phyloP scores from a whole-genome alignment of 768 basidiomycete genomes.

The Amanita pseudoporphyria region DNA sequence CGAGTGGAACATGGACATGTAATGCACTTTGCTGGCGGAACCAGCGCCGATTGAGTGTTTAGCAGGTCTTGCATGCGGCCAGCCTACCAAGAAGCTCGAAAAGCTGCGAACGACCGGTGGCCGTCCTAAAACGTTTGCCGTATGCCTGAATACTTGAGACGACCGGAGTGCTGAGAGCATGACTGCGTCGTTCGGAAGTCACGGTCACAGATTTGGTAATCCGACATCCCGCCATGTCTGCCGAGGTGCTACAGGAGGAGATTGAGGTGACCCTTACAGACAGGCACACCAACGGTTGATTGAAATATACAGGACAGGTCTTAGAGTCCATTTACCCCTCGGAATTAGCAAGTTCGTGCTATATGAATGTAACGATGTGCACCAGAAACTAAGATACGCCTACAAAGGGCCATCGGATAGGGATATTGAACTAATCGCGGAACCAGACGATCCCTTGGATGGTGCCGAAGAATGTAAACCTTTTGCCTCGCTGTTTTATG shows the following conservation, averaged over 20 bases:
- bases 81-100: not conserved
- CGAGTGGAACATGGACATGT: not conserved
- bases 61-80: not conserved
- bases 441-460: slow-evolving; percentile 71
- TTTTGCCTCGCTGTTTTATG: slow-evolving; percentile 9
- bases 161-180: slow-evolving; percentile 3
- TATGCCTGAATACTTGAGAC: not conserved
- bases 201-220: not conserved
- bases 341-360: slow-evolving; percentile 78
- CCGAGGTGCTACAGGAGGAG: slow-evolving; percentile 73
- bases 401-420: slow-evolving; percentile 75
- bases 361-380: not conserved
- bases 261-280: slow-evolving; percentile 55
- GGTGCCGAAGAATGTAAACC: slow-evolving; percentile 48
- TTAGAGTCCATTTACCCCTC: slow-evolving; percentile 95
- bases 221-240: slow-evolving; percentile 40
- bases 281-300: slow-evolving; percentile 9
- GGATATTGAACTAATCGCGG: slow-evolving; percentile 75
- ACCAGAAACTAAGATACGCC: slow-evolving; percentile 36
- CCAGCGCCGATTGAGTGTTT: not conserved
- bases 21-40: not conserved
- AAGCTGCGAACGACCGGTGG: not conserved
- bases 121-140: not conserved
- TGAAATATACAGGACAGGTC: slow-evolving; percentile 40
- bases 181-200: too few species aligned